phyloP scores from a whole-genome alignment of 1,284 basidiomycete genomes.

The Ceratobasidium sp. region DNA sequence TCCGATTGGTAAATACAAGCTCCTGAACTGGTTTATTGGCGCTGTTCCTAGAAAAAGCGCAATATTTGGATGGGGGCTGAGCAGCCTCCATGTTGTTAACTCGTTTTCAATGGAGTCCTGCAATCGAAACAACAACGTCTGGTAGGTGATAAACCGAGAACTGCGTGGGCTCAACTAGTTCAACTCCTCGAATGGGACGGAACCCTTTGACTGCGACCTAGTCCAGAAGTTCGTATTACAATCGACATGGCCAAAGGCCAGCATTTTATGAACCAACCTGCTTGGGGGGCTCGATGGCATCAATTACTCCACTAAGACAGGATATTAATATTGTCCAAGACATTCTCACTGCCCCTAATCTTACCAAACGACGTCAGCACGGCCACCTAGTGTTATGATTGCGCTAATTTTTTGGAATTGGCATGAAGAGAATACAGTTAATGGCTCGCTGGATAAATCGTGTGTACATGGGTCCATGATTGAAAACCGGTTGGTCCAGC shows the following conservation, averaged over 20 bases:
- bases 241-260: not conserved
- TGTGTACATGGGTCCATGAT: constrained; percentile 3
- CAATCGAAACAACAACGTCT: too few species aligned
- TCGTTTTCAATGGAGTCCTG: constrained; percentile 10
- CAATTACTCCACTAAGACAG: not conserved
- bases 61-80: constrained; percentile 29
- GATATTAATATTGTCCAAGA: not conserved
- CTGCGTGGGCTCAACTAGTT: not conserved
- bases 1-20: not conserved
- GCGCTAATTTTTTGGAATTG: constrained; percentile 1
- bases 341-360: not conserved
- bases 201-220: constrained; percentile 27
- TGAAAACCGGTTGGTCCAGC: not conserved
- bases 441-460: not conserved
- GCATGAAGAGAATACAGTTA: constrained; percentile 1
- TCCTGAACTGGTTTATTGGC: constrained; percentile 3
- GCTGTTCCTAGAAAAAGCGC: constrained; percentile 19
- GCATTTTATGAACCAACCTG: not conserved
- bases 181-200: not conserved
- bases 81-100: constrained; percentile 7
- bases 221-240: too few species aligned
- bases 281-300: not conserved
- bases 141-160: too few species aligned
- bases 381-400: not conserved
- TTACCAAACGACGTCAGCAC: constrained; percentile 21